These are phyloP conservation scores for Quillaja saponaria DNA, from an alignment of 306 rosid species.

Conservation along the genomic window DNA sequence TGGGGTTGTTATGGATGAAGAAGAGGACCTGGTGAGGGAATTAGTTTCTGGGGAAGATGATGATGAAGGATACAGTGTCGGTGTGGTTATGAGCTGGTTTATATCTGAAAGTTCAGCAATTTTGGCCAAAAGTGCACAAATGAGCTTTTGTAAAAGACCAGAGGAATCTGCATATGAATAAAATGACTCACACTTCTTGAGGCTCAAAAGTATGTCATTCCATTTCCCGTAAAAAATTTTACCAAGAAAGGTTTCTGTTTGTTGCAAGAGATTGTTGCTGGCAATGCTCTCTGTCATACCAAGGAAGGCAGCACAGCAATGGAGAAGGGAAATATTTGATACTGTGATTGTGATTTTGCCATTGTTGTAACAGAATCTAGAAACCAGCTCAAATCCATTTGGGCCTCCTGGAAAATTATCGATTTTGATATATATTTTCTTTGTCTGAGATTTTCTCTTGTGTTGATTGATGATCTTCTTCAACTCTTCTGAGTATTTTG, in stretches of 20 bases:
- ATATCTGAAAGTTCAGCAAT: constrained; percentile 53
- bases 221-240: constrained; percentile 61
- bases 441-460: constrained; percentile 35
- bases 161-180: constrained; percentile 44
- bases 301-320: constrained; percentile 59
- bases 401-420: constrained; percentile 72
- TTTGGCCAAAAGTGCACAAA: constrained; percentile 53
- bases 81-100: constrained; percentile 27
- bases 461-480: constrained; percentile 49
- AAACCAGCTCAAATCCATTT: constrained; percentile 63
- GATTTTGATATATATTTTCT: constrained; percentile 41
- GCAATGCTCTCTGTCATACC: constrained; percentile 60
- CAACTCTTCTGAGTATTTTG: constrained; percentile 48
- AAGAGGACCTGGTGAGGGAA: constrained; percentile 37
- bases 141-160: constrained; percentile 60
- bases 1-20: constrained; percentile 48
- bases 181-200: constrained; percentile 45
- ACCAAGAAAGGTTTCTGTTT: constrained; percentile 53
- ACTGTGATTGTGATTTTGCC: constrained; percentile 46
- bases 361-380: constrained; percentile 64
- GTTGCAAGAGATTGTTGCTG: constrained; percentile 53
- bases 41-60: constrained; percentile 60
- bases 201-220: constrained; percentile 51
- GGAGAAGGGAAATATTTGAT: constrained; percentile 59
- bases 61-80: constrained; percentile 42